Evolutionary conservation across 148 eudicot species (phyloP), one percentile per base, ranked within the genome.

Genomic region (Beta vulgaris): DNA sequence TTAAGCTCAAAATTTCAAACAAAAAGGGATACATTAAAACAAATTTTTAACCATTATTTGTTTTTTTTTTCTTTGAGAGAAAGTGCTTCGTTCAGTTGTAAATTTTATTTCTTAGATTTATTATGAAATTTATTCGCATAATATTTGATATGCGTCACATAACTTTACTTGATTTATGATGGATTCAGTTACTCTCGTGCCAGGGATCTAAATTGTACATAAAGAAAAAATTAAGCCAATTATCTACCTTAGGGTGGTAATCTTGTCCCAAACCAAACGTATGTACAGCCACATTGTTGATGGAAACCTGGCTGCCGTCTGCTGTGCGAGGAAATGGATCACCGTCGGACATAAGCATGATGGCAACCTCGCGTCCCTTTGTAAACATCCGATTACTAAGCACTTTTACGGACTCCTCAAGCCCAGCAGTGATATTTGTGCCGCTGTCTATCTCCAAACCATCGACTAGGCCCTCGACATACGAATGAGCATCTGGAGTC

Each of bases 251-350:
- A 21, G 19, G 58, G 10, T 34, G 43, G 32, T 35, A 40, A 29
- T 77, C 69, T 46, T 35, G 34, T 40, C 80, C 80, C 10, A 77
- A 23, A 11, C 75, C 80, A 26, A 77, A 77, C 15, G 75, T 71
- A 19, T 71, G 42, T 1, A 77, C 80, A 25, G 80, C 75, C 19
- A 71, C 66, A 32, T 46, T 7, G 7, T 32, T 48, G 1, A 77
- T 11, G 4, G 21, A 13, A 44, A 62, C 62, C 2, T 9, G 15
- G 26, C 60, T 31, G 2, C 46, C 60, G 49, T 77, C 61, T 1
- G 7, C 32, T 6, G 14, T 5, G 21, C 26, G 7, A 0, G 46
- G 39, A 36, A 1, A n/a, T 2, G 68, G 60, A 16, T 61, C 35
- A 13, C 69, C 60, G 57, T 69, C 62, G 0, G 70, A 77, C 19